A percentile compares a stretch with the other conserved stretches of the same genome.
Conservation (phyloP, 2,329 filamentous ascomycete species). For the Lasiodiplodia sp. region DNA sequence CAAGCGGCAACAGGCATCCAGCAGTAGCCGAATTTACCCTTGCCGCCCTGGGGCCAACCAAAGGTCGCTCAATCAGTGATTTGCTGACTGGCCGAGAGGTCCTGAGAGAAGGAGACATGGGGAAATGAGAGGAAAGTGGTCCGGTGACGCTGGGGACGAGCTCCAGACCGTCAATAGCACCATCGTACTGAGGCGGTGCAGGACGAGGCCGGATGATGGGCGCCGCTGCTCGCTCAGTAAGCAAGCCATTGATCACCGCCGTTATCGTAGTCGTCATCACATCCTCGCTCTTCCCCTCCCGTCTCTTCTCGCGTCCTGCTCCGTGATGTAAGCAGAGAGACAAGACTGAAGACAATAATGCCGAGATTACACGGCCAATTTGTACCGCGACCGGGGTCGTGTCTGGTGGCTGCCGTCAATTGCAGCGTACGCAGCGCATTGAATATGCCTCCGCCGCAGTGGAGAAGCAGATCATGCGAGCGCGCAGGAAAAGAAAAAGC, state of each 20-base stretch:
- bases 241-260: constrained; percentile 25
- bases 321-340: constrained; percentile 17
- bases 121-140: neutral
- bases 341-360: neutral
- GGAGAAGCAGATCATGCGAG: neutral
- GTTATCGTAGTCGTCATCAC: constrained; percentile 21
- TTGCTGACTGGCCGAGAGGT: neutral
- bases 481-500: neutral
- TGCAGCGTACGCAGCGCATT: neutral
- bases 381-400: neutral
- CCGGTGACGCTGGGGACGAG: constrained; percentile 1
- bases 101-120: neutral
- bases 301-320: neutral
- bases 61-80: neutral
- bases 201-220: neutral
- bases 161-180: constrained; percentile 10
- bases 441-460: neutral
- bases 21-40: constrained; percentile 10
- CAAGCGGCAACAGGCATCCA: neutral
- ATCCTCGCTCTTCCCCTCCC: neutral
- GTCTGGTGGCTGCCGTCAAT: neutral
- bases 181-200: neutral
- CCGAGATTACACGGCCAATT: neutral
- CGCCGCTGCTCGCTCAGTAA: constrained; percentile 23
- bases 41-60: neutral